phyloP scores from a whole-genome alignment of 164 flowering plant genomes.

The Buxus sempervirens region DNA sequence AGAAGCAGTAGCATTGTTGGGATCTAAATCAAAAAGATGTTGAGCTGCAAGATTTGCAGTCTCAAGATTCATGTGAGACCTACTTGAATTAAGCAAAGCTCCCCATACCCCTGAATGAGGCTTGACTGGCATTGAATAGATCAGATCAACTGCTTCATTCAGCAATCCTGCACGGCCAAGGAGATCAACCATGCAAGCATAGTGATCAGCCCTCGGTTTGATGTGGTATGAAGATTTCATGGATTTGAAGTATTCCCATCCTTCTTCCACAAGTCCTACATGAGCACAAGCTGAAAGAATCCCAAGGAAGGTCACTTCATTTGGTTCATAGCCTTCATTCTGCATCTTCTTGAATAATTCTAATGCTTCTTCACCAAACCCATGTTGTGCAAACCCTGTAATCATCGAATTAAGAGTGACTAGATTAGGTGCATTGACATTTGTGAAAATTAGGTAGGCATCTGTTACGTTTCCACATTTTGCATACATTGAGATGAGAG shows the following conservation, averaged over 20 bases:
- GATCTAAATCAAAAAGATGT: slow-evolving; percentile 29
- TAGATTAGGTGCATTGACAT: slow-evolving; percentile 26
- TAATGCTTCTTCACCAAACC: slow-evolving; percentile 38
- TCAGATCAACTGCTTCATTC: slow-evolving; percentile 29
- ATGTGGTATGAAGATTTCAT: slow-evolving; percentile 32
- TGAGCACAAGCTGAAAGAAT: slow-evolving; percentile 47
- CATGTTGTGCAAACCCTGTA: slow-evolving; percentile 48
- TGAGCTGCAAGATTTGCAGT: slow-evolving; percentile 36
- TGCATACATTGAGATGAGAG: slow-evolving; percentile 44
- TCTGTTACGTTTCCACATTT: slow-evolving; percentile 41
- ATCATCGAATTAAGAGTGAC: slow-evolving; percentile 44
- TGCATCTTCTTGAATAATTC: slow-evolving; percentile 28
- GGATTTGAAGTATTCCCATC: slow-evolving; percentile 32
- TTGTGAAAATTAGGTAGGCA: slow-evolving; percentile 31
- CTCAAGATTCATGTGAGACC: slow-evolving; percentile 23
- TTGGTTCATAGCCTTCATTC: slow-evolving; percentile 26
- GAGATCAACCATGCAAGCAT: slow-evolving; percentile 51
- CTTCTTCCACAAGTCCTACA: too few species aligned
- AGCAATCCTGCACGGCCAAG: slow-evolving; percentile 43
- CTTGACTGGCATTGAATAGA: slow-evolving; percentile 31
- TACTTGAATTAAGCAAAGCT: slow-evolving; percentile 38
- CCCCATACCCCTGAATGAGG: slow-evolving; percentile 41
- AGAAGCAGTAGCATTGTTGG: slow-evolving; percentile 36
- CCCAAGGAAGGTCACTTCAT: slow-evolving; percentile 36
- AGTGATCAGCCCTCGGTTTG: slow-evolving; percentile 47